Base-by-base conservation (phyloP, 345 rosid genomes). In the Eutrema japonicum region DNA sequence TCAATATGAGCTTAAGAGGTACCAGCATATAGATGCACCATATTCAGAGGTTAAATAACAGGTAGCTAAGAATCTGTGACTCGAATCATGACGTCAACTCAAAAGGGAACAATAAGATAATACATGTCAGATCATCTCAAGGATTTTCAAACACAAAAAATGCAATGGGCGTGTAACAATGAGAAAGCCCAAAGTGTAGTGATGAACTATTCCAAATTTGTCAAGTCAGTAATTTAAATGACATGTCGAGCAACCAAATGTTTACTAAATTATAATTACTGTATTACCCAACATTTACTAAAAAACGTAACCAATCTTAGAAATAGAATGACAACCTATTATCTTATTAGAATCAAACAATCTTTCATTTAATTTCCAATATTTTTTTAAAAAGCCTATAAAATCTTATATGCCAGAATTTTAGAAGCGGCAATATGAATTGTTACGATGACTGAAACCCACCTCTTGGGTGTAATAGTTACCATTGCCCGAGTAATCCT, bases 381-480 rank as follows among this genome's bases (percentile, higher is more conserved):
- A n/a, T 5, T 11, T 4, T 14, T 1, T 4, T 64, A 6, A 10
- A n/a, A 55, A 55, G 9, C 43, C 45, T 29, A 33, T 56, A 14
- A 64, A 50, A 30, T 37, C 33, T 13, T 11, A 22, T 3, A 61
- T 16, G 29, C 12, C 43, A 41, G 45, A 16, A 30, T 53, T 70
- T 30, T 11, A 61, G 41, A 14, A 52, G 43, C 14, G 41, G 35
- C 11, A 11, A 18, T 16, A 63, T 4, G 30, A 63, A 33, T 30
- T 70, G 62, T 52, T 52, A 53, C 62, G 9, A 35, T 8, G 43
- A 45, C 30, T 53, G 55, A 42, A 68, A 72, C 86, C 75, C 67
- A 86, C 89, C 88, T 64, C 74, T 55, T 64, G 66, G 52, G 47
- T 50, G 40, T 66, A 18, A 43, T 52, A 67, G 55, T 65, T 71